Percentiles rank a stretch among this genome's conserved stretches.
phyloP scores from a whole-genome alignment of 1,284 basidiomycete genomes.

The Pulveroboletus sp. region DNA sequence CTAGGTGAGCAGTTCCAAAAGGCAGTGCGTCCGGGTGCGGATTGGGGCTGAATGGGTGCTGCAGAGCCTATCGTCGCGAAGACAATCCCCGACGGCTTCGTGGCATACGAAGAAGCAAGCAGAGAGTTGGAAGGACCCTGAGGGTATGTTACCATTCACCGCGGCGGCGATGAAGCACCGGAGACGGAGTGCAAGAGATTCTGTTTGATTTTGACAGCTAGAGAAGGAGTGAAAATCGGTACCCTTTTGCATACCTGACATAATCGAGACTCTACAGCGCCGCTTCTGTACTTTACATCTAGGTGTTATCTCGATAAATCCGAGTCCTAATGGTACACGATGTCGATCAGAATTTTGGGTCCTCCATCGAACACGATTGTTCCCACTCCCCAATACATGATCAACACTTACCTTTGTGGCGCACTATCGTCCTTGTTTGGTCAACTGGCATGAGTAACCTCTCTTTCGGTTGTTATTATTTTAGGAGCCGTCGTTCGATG shows the following conservation, averaged over 20 bases:
- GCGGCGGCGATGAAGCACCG: constrained; percentile 27
- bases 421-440: no score
- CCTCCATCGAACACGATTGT: background rate
- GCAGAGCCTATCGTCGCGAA: constrained; percentile 14
- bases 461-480: no score
- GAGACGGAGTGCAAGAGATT: constrained; percentile 17
- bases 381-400: background rate
- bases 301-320: background rate
- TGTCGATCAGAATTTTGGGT: background rate
- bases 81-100: constrained; percentile 14
- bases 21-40: constrained; percentile 8
- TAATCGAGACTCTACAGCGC: background rate
- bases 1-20: constrained; percentile 25
- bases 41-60: constrained; percentile 23
- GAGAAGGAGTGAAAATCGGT: background rate
- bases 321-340: background rate
- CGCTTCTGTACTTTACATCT: background rate
- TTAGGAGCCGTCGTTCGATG: no score
- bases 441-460: no score
- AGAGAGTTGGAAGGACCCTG: background rate
- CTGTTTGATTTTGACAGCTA: constrained; percentile 16
- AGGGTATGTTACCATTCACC: constrained; percentile 17
- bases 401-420: no score
- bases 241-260: background rate
- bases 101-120: background rate